phyloP scores from a whole-genome alignment of 176 grass and related monocot genomes.

The Ensete ventricosum region DNA sequence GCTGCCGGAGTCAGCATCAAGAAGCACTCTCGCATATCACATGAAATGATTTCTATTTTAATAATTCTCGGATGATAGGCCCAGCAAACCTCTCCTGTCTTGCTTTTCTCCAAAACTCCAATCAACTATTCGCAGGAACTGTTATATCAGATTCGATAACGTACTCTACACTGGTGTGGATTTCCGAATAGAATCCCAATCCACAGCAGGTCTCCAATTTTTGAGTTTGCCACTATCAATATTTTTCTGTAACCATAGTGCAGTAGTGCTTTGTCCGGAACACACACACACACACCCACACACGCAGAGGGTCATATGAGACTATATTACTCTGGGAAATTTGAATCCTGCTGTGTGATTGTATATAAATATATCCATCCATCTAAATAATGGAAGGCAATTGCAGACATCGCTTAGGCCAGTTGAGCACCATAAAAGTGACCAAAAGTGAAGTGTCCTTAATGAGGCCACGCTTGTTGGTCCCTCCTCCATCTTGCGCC shows the following conservation, averaged over 20 bases:
- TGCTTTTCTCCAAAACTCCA: not conserved
- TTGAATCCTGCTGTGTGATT: no score
- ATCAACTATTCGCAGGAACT: not conserved
- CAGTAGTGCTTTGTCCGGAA: no score
- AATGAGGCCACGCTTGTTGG: not conserved
- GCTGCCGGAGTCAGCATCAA: no score
- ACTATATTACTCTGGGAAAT: no score
- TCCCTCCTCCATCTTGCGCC: not conserved
- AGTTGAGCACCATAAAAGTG: not conserved
- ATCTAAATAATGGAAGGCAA: no score
- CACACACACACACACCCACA: no score
- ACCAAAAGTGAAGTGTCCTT: not conserved
- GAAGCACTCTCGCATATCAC: no score
- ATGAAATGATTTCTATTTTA: not conserved
- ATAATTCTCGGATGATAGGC: not conserved
- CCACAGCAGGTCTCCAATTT: no score
- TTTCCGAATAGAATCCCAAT: not conserved
- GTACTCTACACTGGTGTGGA: not conserved
- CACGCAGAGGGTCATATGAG: no score
- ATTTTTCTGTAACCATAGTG: no score
- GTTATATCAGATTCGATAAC: not conserved
- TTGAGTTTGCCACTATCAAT: no score
- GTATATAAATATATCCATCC: no score
- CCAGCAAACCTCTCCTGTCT: not conserved
- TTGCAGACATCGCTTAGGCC: not conserved